Evolutionary conservation across 345 rosid species (phyloP).

Genomic region (Arabidopsis suecica): DNA sequence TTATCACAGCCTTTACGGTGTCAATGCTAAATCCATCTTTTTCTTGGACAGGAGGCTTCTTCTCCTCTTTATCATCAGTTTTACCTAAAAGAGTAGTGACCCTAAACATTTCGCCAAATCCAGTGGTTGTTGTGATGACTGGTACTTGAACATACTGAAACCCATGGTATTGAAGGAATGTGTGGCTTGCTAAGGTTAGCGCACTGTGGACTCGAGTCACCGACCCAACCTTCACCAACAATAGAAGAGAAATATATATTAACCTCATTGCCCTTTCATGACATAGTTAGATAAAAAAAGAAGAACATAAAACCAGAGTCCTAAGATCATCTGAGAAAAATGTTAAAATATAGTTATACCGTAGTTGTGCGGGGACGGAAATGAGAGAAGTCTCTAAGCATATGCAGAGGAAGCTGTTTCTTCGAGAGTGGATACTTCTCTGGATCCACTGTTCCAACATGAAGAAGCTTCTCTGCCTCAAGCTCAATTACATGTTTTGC

Average conservation of each 20-base stretch:
- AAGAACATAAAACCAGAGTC: conserved; percentile 18
- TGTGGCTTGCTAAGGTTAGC: conserved; percentile 65
- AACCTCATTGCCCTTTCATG: conserved; percentile 15
- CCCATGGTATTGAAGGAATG: conserved; percentile 70
- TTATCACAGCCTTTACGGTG: conserved; percentile 63
- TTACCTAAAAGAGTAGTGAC: conserved; percentile 56
- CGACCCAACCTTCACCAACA: conserved; percentile 83
- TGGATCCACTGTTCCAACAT: conserved; percentile 72
- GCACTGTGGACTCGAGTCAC: conserved; percentile 73
- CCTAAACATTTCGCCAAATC: conserved; percentile 64
- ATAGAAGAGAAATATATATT: conserved; percentile 7
- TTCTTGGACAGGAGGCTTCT: conserved; percentile 38
- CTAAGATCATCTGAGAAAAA: neutral
- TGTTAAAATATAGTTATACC: conserved; percentile 43
- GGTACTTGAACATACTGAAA: conserved; percentile 83
- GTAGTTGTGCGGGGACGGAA: conserved; percentile 89
- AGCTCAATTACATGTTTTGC: conserved; percentile 62
- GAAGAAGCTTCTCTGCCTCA: conserved; percentile 67
- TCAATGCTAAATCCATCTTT: conserved; percentile 56
- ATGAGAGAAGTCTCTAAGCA: conserved; percentile 68
- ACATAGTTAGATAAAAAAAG: neutral
- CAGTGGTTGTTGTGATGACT: conserved; percentile 68
- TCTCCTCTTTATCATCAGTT: conserved; percentile 48
- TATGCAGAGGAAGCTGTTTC: conserved; percentile 74
- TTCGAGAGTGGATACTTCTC: conserved; percentile 66